phyloP scores from a whole-genome alignment of 2,329 filamentous ascomycete species.

The Cercospora beticola region DNA sequence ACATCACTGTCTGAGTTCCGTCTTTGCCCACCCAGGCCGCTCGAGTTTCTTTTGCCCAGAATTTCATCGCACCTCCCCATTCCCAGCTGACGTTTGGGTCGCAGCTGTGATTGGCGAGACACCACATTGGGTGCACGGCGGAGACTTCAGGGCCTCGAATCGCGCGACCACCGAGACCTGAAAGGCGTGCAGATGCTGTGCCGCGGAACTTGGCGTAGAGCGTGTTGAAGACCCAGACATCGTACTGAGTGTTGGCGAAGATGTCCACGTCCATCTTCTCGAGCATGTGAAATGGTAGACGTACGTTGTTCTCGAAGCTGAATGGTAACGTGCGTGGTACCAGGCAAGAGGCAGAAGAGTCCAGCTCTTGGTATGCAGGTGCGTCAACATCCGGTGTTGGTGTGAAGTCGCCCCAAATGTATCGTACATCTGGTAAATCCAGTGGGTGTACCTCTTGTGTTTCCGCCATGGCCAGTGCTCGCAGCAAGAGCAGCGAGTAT shows the following conservation, averaged over 20 bases:
- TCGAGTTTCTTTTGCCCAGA: constrained; percentile 62
- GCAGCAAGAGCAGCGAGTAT: constrained; percentile 60
- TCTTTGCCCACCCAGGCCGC: constrained; percentile 50
- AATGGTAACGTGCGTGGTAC: constrained; percentile 67
- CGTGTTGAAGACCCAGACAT: constrained; percentile 85
- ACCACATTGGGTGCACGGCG: constrained; percentile 94
- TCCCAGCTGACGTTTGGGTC: constrained; percentile 94
- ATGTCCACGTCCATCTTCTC: constrained; percentile 84
- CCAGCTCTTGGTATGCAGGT: constrained; percentile 20
- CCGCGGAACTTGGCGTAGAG: constrained; percentile 90
- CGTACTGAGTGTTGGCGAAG: constrained; percentile 59
- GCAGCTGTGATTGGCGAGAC: constrained; percentile 93
- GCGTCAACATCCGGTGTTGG: constrained; percentile 12
- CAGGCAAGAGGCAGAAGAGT: constrained; percentile 20
- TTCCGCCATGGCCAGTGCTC: constrained; percentile 60
- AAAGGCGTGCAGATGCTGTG: constrained; percentile 83
- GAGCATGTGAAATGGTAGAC: constrained; percentile 71
- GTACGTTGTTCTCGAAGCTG: constrained; percentile 73
- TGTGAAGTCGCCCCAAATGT: constrained; percentile 64
- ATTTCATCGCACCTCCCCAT: constrained; percentile 76
- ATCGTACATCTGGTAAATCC: constrained; percentile 60
- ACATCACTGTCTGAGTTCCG: constrained; percentile 29
- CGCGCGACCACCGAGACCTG: constrained; percentile 47
- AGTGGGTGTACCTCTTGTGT: constrained; percentile 60
- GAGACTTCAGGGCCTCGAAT: constrained; percentile 87